Percentiles rank a stretch among this genome's conserved stretches.
Conservation (phyloP, 176 grass and related monocot genomes). For the Poa annua region DNA sequence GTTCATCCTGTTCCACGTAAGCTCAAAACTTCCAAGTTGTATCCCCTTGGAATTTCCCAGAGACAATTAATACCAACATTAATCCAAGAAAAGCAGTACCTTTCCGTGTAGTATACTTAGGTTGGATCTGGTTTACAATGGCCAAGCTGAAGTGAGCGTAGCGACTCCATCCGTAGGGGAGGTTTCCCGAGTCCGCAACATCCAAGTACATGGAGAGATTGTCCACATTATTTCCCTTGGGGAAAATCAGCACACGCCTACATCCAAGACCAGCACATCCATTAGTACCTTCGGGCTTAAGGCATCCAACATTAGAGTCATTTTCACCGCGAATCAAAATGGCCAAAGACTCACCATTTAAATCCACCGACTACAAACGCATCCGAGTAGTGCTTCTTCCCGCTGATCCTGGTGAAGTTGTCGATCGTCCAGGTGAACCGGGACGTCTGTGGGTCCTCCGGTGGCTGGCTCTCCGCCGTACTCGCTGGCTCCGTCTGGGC, state of each 20-base stretch:
- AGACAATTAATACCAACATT: neutral
- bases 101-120: constrained; percentile 79
- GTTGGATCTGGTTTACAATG: constrained; percentile 86
- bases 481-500: constrained; percentile 69
- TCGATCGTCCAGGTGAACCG: constrained; percentile 94
- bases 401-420: constrained; percentile 80
- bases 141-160: constrained; percentile 90
- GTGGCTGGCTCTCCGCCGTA: constrained; percentile 73
- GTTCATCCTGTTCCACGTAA: neutral
- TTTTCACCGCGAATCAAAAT: neutral
- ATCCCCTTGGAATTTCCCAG: constrained; percentile 18
- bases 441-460: constrained; percentile 78
- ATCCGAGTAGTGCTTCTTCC: constrained; percentile 94
- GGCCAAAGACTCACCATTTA: constrained; percentile 63
- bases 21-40: neutral
- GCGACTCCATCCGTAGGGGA: constrained; percentile 91
- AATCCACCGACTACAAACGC: constrained; percentile 75
- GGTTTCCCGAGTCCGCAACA: constrained; percentile 75
- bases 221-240: constrained; percentile 98
- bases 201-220: constrained; percentile 93
- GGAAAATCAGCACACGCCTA: constrained; percentile 93
- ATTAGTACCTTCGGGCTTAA: constrained; percentile 20
- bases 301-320: neutral
- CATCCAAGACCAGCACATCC: neutral
- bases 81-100: constrained; percentile 52